Conservation (phyloP, 2,329 filamentous ascomycete genomes). For the Pseudocercospora pini-densiflorae region DNA sequence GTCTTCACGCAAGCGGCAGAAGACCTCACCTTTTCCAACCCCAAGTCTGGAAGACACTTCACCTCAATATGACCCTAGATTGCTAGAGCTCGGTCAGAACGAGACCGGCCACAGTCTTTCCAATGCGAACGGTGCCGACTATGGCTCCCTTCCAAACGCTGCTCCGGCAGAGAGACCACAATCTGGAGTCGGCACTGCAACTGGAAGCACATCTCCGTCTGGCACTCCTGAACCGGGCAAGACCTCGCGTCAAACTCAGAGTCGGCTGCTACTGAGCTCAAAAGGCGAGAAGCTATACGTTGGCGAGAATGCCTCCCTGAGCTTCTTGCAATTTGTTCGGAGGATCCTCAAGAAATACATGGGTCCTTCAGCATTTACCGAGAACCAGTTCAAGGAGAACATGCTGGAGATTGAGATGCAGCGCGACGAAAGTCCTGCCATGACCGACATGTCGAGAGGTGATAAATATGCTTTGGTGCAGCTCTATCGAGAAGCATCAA, state of each 20-base stretch:
- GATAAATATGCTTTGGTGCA: constrained; percentile 39
- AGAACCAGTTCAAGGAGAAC: constrained; percentile 55
- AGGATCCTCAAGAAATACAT: constrained; percentile 55
- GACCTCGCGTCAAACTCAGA: constrained; percentile 24
- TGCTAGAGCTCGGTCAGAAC: not conserved
- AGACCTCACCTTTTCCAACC: constrained; percentile 26
- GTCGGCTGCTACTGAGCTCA: constrained; percentile 56
- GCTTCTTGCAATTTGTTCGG: constrained; percentile 60
- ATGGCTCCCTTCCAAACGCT: constrained; percentile 9
- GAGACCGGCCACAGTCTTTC: not conserved
- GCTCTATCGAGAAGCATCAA: constrained; percentile 43
- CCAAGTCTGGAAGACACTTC: constrained; percentile 28
- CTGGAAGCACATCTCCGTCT: constrained; percentile 22
- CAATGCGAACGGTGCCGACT: not conserved
- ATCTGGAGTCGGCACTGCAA: constrained; percentile 11
- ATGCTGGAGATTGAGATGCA: constrained; percentile 55
- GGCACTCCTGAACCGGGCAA: constrained; percentile 26
- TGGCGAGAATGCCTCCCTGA: constrained; percentile 58
- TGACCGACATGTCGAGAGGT: constrained; percentile 39
- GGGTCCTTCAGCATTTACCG: constrained; percentile 59
- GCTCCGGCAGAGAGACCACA: constrained; percentile 4
- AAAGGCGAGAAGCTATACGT: constrained; percentile 59
- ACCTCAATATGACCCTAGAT: constrained; percentile 21
- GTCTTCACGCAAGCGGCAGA: constrained; percentile 28
- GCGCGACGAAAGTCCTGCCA: constrained; percentile 23